A percentile compares a stretch with the other conserved stretches of the same genome.
These are phyloP conservation scores for Beta vulgaris DNA, from an alignment of 148 eudicot species.

Conservation along the genomic window DNA sequence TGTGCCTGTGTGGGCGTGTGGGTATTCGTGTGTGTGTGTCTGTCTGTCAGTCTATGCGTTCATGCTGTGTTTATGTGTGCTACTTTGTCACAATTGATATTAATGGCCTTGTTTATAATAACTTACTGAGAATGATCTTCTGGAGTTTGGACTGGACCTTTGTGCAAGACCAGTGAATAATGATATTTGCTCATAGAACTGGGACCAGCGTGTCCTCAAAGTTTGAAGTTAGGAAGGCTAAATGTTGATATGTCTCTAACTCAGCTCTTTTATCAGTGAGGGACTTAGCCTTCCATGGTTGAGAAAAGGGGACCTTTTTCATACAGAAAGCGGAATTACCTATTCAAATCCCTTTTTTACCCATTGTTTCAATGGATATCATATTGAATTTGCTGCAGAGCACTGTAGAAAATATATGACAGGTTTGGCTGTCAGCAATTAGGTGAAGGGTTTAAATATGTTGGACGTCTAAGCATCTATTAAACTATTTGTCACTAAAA, in stretches of 20 bases:
- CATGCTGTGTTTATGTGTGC: neutral
- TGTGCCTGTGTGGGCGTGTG: neutral
- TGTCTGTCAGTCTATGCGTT: neutral
- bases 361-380: neutral
- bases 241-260: neutral
- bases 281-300: neutral
- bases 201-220: neutral
- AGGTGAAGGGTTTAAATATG: neutral
- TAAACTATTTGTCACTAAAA: neutral
- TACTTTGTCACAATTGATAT: neutral
- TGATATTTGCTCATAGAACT: neutral
- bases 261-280: too few relatives aligned
- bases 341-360: neutral
- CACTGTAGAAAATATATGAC: neutral
- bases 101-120: neutral
- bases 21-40: neutral
- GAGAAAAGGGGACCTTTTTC: neutral
- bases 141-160: neutral
- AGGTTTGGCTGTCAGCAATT: neutral
- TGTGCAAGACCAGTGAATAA: neutral
- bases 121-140: neutral
- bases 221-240: neutral
- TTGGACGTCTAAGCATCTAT: neutral
- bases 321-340: too few relatives aligned
- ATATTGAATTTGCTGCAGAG: neutral